Percentiles rank a stretch among this genome's conserved stretches.
Evolutionary conservation across 2,329 filamentous ascomycete species (phyloP).

Genomic region (Apiospora hydei): DNA sequence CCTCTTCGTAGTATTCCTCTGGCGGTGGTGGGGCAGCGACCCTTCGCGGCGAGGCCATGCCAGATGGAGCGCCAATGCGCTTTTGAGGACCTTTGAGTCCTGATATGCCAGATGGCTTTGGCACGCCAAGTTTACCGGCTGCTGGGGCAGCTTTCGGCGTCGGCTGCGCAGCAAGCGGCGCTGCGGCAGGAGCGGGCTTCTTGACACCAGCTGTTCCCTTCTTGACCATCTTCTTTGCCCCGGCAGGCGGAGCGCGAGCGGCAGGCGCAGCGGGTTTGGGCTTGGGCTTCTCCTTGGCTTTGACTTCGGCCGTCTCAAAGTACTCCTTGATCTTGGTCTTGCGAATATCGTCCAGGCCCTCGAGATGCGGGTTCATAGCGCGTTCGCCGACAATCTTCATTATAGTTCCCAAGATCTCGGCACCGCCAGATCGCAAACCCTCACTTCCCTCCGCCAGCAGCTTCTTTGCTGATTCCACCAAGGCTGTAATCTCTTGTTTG

Average conservation of each 20-base stretch:
- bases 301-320: constrained; percentile 81
- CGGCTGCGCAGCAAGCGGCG: constrained; percentile 61
- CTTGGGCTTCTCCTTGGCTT: constrained; percentile 92
- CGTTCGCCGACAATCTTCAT: constrained; percentile 99
- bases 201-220: constrained; percentile 61
- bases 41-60: constrained; percentile 61
- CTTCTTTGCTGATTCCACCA: constrained; percentile 91
- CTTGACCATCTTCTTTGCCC: constrained; percentile 48
- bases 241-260: constrained; percentile 56
- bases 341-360: constrained; percentile 92
- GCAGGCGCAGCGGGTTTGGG: constrained; percentile 69
- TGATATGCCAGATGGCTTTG: constrained; percentile 59
- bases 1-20: constrained; percentile 62
- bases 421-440: constrained; percentile 83
- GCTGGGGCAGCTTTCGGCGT: constrained; percentile 59
- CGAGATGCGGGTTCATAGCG: constrained; percentile 90
- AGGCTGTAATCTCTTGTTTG: constrained; percentile 81
- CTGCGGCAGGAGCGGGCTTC: constrained; percentile 53
- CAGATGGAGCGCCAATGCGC: constrained; percentile 58
- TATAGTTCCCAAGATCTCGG: constrained; percentile 88
- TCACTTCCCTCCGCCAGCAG: constrained; percentile 89
- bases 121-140: constrained; percentile 61
- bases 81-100: constrained; percentile 68
- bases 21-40: constrained; percentile 52
- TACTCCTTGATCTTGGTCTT: constrained; percentile 96